A percentile compares a stretch with the other conserved stretches of the same genome.
Conservation (phyloP, 2,329 filamentous ascomycete genomes). For the Colletotrichum tropicale region DNA sequence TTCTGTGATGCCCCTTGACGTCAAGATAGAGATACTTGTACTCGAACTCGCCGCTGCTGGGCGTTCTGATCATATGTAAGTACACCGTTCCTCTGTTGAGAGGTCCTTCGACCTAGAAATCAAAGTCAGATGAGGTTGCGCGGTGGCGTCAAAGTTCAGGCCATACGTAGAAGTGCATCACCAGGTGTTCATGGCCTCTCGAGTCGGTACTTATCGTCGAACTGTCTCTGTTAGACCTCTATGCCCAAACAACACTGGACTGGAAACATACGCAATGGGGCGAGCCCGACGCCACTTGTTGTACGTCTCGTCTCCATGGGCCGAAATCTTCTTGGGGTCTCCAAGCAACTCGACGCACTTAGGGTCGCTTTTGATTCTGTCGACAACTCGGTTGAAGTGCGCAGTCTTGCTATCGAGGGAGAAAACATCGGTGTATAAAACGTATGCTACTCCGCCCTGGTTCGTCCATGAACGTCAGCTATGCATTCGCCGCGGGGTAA, state of each 20-base stretch:
- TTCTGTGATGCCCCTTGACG: conserved; percentile 70
- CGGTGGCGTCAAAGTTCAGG: not conserved
- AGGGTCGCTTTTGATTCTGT: conserved; percentile 75
- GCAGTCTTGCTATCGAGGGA: conserved; percentile 83
- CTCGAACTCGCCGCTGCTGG: conserved; percentile 69
- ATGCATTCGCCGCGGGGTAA: not conserved
- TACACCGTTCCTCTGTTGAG: conserved; percentile 74
- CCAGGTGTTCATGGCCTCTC: conserved; percentile 78
- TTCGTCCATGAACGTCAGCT: not conserved
- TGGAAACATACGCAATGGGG: conserved; percentile 58
- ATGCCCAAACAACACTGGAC: not conserved
- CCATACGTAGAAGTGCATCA: conserved; percentile 83
- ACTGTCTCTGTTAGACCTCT: conserved; percentile 44
- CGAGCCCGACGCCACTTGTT: conserved; percentile 80
- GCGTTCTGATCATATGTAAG: conserved; percentile 76
- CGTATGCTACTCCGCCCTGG: conserved; percentile 76
- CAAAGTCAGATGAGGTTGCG: not conserved
- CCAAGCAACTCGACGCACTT: conserved; percentile 78
- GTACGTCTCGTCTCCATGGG: conserved; percentile 80
- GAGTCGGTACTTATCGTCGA: conserved; percentile 73
- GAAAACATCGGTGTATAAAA: conserved; percentile 84
- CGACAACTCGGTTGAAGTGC: conserved; percentile 87
- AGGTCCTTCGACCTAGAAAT: conserved; percentile 73
- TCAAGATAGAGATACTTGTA: conserved; percentile 85
- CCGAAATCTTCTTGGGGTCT: conserved; percentile 74